Conservation (phyloP, 352 stramenopile species). For the Pythium volutum region DNA sequence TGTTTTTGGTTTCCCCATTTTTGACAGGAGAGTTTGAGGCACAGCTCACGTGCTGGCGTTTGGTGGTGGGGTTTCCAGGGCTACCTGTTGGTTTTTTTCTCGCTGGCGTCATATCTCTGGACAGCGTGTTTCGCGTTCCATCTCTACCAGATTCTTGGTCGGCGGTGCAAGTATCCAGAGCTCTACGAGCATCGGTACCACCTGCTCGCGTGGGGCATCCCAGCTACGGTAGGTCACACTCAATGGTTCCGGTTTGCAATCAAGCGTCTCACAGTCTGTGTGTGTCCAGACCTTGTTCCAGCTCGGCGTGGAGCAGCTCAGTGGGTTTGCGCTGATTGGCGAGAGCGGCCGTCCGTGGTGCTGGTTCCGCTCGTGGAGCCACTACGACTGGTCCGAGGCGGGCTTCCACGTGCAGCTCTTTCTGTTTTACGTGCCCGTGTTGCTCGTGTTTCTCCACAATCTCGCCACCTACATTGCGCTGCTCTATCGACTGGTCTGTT, state of each 20-base stretch:
- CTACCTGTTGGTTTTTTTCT: conserved; percentile 66
- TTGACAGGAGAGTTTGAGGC: too few species aligned
- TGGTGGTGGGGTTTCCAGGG: conserved; percentile 27
- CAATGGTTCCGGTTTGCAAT: not conserved
- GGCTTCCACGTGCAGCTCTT: conserved; percentile 61
- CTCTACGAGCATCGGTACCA: conserved; percentile 70
- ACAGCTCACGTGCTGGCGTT: not conserved
- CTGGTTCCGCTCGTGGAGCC: conserved; percentile 72
- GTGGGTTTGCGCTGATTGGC: conserved; percentile 50
- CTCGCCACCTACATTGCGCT: conserved; percentile 54
- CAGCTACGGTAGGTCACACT: conserved; percentile 29
- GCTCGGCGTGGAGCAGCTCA: conserved; percentile 39
- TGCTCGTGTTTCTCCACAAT: conserved; percentile 58
- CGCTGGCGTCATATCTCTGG: conserved; percentile 65
- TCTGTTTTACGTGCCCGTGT: conserved; percentile 56
- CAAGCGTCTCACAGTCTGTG: not conserved
- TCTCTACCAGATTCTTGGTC: conserved; percentile 62
- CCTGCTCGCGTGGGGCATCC: conserved; percentile 64
- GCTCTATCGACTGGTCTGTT: conserved; percentile 58
- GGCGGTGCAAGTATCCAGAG: conserved; percentile 48
- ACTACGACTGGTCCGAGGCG: conserved; percentile 41
- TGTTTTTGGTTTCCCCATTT: not conserved
- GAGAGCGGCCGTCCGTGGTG: conserved; percentile 70
- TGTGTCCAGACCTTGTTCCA: conserved; percentile 44
- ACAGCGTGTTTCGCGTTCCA: conserved; percentile 77